Evolutionary conservation across 352 stramenopile species (phyloP).

Genomic region (Pythium monospermum): DNA sequence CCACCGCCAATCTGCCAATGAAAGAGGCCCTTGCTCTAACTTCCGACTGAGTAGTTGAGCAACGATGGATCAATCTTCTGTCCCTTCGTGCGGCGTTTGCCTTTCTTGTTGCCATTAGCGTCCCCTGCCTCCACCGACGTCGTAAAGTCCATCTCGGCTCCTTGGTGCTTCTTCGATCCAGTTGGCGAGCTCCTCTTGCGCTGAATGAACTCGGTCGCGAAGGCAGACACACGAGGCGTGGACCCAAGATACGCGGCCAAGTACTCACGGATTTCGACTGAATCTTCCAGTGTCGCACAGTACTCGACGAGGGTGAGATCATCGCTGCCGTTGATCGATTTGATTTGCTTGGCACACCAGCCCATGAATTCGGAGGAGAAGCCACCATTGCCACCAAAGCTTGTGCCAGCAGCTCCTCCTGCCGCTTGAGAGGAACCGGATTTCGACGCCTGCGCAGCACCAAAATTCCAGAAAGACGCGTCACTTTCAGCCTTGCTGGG

Average conservation of each 20-base stretch:
- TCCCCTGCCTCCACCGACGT: slow-evolving; percentile 23
- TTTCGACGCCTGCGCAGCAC: slow-evolving; percentile 31
- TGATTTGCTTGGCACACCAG: slow-evolving; percentile 77
- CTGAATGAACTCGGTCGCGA: slow-evolving; percentile 96
- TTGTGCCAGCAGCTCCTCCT: slow-evolving; percentile 7
- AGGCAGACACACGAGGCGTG: slow-evolving; percentile 94
- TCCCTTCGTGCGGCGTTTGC: slow-evolving; percentile 56
- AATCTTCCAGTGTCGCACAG: slow-evolving; percentile 93
- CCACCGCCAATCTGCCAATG: too few relatives aligned
- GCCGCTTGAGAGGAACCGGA: slow-evolving; percentile 9
- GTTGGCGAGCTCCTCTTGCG: slow-evolving; percentile 73
- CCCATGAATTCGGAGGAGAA: slow-evolving; percentile 71
- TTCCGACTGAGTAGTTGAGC: slow-evolving; percentile 62
- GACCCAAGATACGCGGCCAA: slow-evolving; percentile 95
- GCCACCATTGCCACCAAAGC: slow-evolving; percentile 41
- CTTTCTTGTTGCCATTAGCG: slow-evolving; percentile 43
- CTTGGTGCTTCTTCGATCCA: slow-evolving; percentile 33
- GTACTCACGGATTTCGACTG: slow-evolving; percentile 94
- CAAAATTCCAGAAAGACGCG: slow-evolving; percentile 85
- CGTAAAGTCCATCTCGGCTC: slow-evolving; percentile 20
- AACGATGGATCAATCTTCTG: slow-evolving; percentile 74
- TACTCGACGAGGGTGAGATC: slow-evolving; percentile 91
- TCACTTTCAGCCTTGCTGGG: slow-evolving; percentile 51
- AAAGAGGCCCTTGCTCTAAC: too few relatives aligned
- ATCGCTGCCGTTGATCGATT: slow-evolving; percentile 63